Conservation (phyloP, 176 grass and related monocot species). For the Triticum turgidum region DNA sequence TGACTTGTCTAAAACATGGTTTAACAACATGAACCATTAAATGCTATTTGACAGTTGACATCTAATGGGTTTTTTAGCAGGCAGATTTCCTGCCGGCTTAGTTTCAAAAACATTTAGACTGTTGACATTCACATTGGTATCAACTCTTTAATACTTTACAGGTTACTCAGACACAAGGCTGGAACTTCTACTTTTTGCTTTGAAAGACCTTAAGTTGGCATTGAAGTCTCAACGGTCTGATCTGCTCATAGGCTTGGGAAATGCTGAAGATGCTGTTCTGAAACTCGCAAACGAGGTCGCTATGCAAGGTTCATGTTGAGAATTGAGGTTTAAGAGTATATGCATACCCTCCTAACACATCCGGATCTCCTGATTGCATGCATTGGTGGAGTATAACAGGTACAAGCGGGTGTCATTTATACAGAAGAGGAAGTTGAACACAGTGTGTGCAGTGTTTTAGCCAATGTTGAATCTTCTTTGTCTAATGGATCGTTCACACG, state of each 20-base stretch:
- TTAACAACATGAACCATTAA: neutral
- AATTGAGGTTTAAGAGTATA: constrained; percentile 34
- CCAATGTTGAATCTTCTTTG: constrained; percentile 74
- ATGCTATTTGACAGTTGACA: neutral
- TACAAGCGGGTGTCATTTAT: constrained; percentile 73
- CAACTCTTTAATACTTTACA: constrained; percentile 35
- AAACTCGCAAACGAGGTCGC: constrained; percentile 91
- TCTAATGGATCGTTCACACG: constrained; percentile 49
- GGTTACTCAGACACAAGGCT: constrained; percentile 84
- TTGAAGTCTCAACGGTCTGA: constrained; percentile 83
- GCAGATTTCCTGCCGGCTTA: neutral
- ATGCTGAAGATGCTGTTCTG: constrained; percentile 68
- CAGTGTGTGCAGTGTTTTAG: constrained; percentile 46
- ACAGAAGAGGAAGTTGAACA: constrained; percentile 89
- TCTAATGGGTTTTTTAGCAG: neutral
- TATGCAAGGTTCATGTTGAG: constrained; percentile 70
- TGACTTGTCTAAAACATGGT: neutral
- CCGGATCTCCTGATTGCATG: constrained; percentile 37
- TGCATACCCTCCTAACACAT: constrained; percentile 30
- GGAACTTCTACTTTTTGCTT: constrained; percentile 71
- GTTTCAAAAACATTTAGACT: neutral
- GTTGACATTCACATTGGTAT: constrained; percentile 22
- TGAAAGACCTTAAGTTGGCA: constrained; percentile 71
- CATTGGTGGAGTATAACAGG: constrained; percentile 59
- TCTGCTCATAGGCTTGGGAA: constrained; percentile 74